Percentiles rank a stretch among this genome's conserved stretches.
Evolutionary conservation across 805 yeast species (phyloP).

Genomic region (Kuraishia ogatae): DNA sequence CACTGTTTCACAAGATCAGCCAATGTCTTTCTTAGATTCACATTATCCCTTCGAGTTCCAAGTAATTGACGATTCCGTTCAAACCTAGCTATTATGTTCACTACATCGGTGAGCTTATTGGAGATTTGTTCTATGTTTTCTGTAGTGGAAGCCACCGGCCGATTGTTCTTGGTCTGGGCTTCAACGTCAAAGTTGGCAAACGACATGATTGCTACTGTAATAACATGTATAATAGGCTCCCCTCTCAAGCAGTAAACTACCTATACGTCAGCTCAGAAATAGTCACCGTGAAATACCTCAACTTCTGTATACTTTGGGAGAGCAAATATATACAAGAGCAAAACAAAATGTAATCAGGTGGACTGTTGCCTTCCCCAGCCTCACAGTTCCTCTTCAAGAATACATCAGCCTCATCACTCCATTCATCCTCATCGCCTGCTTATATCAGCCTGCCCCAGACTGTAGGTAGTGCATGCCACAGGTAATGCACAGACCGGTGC

Average conservation of each 20-base stretch:
- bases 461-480: neutral
- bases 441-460: neutral
- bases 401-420: neutral
- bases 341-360: neutral
- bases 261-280: too few species aligned
- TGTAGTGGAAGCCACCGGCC: constrained; percentile 6
- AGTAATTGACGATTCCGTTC: constrained; percentile 39
- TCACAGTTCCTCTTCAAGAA: too few species aligned
- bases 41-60: constrained; percentile 44
- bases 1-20: constrained; percentile 14
- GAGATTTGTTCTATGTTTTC: constrained; percentile 23
- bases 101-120: constrained; percentile 34
- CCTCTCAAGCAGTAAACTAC: too few species aligned
- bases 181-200: constrained; percentile 45
- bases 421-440: neutral
- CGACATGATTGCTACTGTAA: constrained; percentile 27
- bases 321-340: neutral
- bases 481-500: neutral
- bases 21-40: constrained; percentile 24
- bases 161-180: constrained; percentile 26
- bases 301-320: too few species aligned
- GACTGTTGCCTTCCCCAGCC: neutral
- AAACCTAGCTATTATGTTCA: constrained; percentile 38
- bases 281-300: too few species aligned
- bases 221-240: neutral